Conservation (phyloP, 441 rosid genomes). For the Syzygium syzygioides region DNA sequence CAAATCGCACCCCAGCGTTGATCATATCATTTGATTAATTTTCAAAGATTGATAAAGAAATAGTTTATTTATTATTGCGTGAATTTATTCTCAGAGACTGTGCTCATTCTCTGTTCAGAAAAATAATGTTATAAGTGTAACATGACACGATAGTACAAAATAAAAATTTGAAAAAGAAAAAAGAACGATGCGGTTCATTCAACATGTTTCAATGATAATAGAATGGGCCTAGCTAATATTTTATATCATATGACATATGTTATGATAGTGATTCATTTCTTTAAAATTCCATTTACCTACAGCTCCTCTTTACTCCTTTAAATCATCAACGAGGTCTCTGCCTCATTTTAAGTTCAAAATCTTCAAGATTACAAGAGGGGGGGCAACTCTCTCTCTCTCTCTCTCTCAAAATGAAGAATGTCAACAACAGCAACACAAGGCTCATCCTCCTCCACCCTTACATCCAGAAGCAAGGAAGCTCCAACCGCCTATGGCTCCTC, state of each 20-base stretch:
- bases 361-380: not conserved
- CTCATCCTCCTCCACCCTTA: conserved; percentile 91
- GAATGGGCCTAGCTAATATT: fast-evolving
- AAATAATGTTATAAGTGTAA: fast-evolving
- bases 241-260: not conserved
- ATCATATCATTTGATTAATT: not conserved
- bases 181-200: not conserved
- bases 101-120: not conserved
- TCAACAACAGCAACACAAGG: conserved; percentile 60
- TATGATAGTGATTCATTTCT: not conserved
- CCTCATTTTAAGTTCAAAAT: not conserved
- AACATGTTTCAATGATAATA: not conserved
- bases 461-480: conserved; percentile 79
- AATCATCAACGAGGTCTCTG: not conserved
- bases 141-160: fast-evolving
- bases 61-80: not conserved
- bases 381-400: not conserved
- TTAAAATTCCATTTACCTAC: not conserved
- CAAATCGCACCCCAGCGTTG: not conserved
- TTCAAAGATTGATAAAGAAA: not conserved
- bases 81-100: not conserved
- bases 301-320: conserved; percentile 14
- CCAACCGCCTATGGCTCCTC: conserved; percentile 82
- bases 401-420: conserved; percentile 32
- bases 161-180: not conserved